These are phyloP conservation scores for Sarocladium strictum DNA, from an alignment of 2,329 filamentous ascomycete species.

Conservation along the genomic window DNA sequence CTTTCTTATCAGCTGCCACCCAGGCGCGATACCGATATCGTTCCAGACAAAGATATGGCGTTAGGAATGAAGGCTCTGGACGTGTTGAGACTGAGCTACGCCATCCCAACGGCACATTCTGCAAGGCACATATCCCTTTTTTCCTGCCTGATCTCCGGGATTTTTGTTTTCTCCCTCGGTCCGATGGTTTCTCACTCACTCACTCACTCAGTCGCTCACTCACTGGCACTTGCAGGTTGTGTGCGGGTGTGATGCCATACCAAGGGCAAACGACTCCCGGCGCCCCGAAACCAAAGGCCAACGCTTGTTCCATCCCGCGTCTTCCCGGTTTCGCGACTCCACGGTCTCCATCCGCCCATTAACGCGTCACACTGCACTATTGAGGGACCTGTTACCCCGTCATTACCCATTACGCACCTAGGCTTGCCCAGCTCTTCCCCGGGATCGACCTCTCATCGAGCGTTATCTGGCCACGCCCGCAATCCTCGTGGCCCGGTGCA, in stretches of 20 bases:
- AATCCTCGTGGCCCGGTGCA: background rate
- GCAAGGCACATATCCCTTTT: background rate
- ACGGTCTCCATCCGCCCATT: background rate
- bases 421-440: background rate
- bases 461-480: slow-evolving; percentile 4
- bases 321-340: slow-evolving; percentile 8
- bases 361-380: slow-evolving; percentile 5
- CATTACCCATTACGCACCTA: background rate
- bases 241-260: background rate
- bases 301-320: background rate
- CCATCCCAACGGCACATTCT: background rate
- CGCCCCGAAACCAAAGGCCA: slow-evolving; percentile 2
- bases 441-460: slow-evolving; percentile 8
- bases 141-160: background rate
- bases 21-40: background rate
- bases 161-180: background rate
- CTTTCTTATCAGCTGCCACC: slow-evolving; percentile 1
- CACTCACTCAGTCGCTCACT: background rate
- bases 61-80: background rate
- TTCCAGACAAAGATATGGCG: background rate
- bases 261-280: slow-evolving; percentile 1
- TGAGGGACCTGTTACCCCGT: background rate
- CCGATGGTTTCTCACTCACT: background rate
- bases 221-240: background rate
- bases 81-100: background rate